phyloP scores from a whole-genome alignment of 768 basidiomycete species.

The Albatrellus ellisii region DNA sequence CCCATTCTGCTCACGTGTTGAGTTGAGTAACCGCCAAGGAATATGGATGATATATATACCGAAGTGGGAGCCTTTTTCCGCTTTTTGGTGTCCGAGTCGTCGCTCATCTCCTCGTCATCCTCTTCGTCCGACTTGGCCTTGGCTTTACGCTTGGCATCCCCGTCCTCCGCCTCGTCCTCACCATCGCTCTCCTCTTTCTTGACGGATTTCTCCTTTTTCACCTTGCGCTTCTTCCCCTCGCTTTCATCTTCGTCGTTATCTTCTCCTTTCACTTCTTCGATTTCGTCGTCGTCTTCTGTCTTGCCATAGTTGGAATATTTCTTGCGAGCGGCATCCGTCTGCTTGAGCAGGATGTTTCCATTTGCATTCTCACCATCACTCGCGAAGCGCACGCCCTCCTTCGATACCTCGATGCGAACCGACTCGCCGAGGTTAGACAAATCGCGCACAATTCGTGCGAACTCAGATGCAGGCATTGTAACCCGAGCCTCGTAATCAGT shows the following conservation, averaged over 20 bases:
- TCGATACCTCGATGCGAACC: slow-evolving; percentile 90
- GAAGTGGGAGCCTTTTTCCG: slow-evolving; percentile 47
- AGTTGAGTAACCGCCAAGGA: background rate
- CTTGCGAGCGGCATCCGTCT: slow-evolving; percentile 31
- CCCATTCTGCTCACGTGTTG: slow-evolving; percentile 12
- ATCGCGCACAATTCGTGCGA: slow-evolving; percentile 87
- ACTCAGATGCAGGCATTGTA: slow-evolving; percentile 76
- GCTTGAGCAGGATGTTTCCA: slow-evolving; percentile 74
- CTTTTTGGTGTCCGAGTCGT: slow-evolving; percentile 34
- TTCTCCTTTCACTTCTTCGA: slow-evolving; percentile 27
- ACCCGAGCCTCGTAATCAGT: slow-evolving; percentile 95
- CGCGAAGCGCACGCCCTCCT: slow-evolving; percentile 89
- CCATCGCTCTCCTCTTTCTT: slow-evolving; percentile 27
- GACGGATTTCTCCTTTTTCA: slow-evolving; percentile 40
- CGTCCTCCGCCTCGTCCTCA: slow-evolving; percentile 24
- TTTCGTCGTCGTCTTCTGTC: slow-evolving; percentile 14
- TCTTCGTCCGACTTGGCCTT: slow-evolving; percentile 38
- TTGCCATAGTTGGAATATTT: slow-evolving; percentile 15
- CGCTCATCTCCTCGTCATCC: slow-evolving; percentile 30
- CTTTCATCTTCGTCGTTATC: slow-evolving; percentile 31
- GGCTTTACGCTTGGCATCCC: slow-evolving; percentile 31
- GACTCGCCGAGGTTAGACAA: slow-evolving; percentile 83
- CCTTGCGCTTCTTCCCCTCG: slow-evolving; percentile 31
- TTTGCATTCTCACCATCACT: slow-evolving; percentile 93
- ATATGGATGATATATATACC: slow-evolving; percentile 19